Evolutionary conservation across 1,139 yeast genomes (phyloP), one percentile per base, ranked within the genome.

Genomic region (Magnusiomyces sp.): DNA sequence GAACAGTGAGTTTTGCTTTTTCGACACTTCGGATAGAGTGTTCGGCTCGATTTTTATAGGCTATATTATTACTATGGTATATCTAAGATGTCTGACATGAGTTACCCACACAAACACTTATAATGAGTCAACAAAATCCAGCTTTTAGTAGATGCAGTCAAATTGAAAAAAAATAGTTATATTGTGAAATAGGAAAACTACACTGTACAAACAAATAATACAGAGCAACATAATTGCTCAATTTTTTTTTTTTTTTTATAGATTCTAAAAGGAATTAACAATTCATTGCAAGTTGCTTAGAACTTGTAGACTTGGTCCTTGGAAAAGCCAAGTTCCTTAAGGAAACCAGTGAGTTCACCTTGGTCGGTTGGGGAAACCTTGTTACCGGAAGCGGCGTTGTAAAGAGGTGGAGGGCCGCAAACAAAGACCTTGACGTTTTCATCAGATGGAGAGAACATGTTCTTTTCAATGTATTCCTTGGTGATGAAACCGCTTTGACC

Each of bases 241-340:
- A 37, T 37, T 11, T 14, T 17, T n/a, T 9, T 17, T 9, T n/a
- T 37, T 14, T 37, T 5, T 34, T n/a, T 37, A 37, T 37, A 16
- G 40, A 10, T 34, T n/a, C 9, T 6, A 37, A 9, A n/a, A 17
- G 6, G n/a, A 20, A 37, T 11, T 5, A 5, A 5, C 16, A n/a
- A n/a, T 7, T 20, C 20, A 17, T 2, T 37, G n/a, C 40, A 14
- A 42, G 11, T 11, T n/a, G 40, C 16, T 38, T 80, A 92, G 68
- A 88, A 92, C 74, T 92, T 92, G 72, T 79, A 90, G 48, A 92
- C 97, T 63, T 87, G 81, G 54, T 85, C 90, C 73, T 86, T 83
- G 69, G 79, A 71, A 79, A 77, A 90, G 51, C 97, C 97, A 60
- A 94, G 77, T 42, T 92, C 97, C 62, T 80, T 80, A 66, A 94